phyloP scores from a whole-genome alignment of 148 eudicot species.

The Gaultheria prostrata region DNA sequence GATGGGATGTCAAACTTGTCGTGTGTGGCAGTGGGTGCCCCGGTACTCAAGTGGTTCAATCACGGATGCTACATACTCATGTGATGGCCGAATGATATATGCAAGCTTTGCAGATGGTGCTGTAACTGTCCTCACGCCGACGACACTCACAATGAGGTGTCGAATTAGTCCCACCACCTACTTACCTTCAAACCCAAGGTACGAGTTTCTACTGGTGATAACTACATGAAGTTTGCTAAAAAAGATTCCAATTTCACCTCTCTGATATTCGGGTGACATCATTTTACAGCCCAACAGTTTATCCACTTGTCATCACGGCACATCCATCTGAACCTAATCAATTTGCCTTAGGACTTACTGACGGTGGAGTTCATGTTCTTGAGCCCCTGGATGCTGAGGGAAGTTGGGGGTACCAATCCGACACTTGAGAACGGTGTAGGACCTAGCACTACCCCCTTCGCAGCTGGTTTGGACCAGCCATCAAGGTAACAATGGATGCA shows the following conservation, averaged over 20 bases:
- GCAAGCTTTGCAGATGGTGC: slow-evolving; percentile 53
- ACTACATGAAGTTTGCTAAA: slow-evolving; percentile 15
- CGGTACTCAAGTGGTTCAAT: slow-evolving; percentile 37
- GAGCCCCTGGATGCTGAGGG: slow-evolving; percentile 72
- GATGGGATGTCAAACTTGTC: slow-evolving; percentile 19
- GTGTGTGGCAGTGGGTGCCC: slow-evolving; percentile 48
- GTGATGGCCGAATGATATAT: slow-evolving; percentile 54
- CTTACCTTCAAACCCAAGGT: slow-evolving; percentile 48
- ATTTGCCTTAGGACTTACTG: slow-evolving; percentile 69
- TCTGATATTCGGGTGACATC: slow-evolving; percentile 34
- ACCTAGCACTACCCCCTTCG: slow-evolving; percentile 34
- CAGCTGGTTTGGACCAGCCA: slow-evolving; percentile 44
- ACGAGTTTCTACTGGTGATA: background rate
- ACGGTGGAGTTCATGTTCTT: slow-evolving; percentile 63
- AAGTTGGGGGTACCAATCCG: slow-evolving; percentile 58
- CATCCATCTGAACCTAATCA: slow-evolving; percentile 69
- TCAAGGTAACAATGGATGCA: slow-evolving; percentile 21
- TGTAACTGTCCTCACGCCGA: slow-evolving; percentile 35
- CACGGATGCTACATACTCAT: slow-evolving; percentile 60
- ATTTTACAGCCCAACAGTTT: slow-evolving; percentile 38
- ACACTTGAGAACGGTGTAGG: slow-evolving; percentile 45
- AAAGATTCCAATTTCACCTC: slow-evolving; percentile 21
- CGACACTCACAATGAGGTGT: slow-evolving; percentile 47
- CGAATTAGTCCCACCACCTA: slow-evolving; percentile 52
- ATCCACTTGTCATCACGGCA: slow-evolving; percentile 58